Evolutionary conservation across 2,329 filamentous ascomycete genomes (phyloP).

Genomic region (Verticillium longisporum): DNA sequence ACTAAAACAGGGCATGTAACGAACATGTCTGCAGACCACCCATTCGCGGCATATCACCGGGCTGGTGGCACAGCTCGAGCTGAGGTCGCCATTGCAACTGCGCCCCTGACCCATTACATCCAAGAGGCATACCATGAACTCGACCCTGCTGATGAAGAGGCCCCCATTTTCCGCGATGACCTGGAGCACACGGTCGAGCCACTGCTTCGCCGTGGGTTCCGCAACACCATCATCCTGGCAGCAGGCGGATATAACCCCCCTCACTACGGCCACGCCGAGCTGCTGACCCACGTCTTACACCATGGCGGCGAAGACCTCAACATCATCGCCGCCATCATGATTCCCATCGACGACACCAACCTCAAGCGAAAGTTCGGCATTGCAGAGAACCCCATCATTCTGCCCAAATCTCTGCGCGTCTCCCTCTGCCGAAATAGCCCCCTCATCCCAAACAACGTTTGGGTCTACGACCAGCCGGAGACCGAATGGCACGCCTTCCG

Average conservation of each 20-base stretch:
- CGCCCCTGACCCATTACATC: no score
- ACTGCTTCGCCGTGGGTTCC: background rate
- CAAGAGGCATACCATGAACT: no score
- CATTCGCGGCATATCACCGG: no score
- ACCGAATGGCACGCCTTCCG: constrained; percentile 11
- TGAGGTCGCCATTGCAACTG: no score
- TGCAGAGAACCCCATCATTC: constrained; percentile 5
- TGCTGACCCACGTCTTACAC: constrained; percentile 20
- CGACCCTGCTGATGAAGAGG: no score
- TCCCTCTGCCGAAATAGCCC: constrained; percentile 17
- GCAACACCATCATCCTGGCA: constrained; percentile 24
- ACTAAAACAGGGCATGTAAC: no score
- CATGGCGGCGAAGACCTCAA: constrained; percentile 19
- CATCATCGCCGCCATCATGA: constrained; percentile 22
- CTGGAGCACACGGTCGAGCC: no score
- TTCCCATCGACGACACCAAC: constrained; percentile 16
- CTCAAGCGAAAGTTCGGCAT: constrained; percentile 15
- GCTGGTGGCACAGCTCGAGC: no score
- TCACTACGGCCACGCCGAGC: constrained; percentile 23
- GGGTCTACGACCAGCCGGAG: constrained; percentile 16
- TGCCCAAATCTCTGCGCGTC: constrained; percentile 15
- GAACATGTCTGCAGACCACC: no score
- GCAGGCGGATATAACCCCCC: constrained; percentile 31
- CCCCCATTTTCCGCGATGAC: no score
- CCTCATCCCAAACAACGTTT: constrained; percentile 10